Evolutionary conservation across 176 grass and related monocot species (phyloP).

Genomic region (Otatea glauca): DNA sequence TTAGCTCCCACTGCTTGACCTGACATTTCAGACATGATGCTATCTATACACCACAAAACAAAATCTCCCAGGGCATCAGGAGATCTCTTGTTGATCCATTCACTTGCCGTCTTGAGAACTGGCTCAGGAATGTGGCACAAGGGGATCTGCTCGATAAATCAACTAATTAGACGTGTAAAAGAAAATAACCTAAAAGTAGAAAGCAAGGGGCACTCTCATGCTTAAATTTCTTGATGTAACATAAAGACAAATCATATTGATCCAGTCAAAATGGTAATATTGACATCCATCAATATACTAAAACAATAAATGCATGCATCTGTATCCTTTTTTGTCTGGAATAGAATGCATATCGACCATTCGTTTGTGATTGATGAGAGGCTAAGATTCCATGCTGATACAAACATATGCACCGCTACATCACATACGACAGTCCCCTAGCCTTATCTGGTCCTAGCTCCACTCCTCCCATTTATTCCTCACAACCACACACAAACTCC

Average conservation of each 20-base stretch:
- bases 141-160: slow-evolving; percentile 62
- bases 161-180: slow-evolving; percentile 26
- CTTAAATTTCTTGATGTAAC: not conserved
- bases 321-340: not conserved
- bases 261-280: not conserved
- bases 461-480: slow-evolving; percentile 13
- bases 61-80: slow-evolving; percentile 77
- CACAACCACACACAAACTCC: not conserved
- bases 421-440: not conserved
- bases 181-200: not conserved
- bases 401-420: not conserved
- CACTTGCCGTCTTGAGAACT: slow-evolving; percentile 72
- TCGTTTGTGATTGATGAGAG: not conserved
- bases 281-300: not conserved
- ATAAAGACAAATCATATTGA: slow-evolving; percentile 18
- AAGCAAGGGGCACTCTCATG: not conserved
- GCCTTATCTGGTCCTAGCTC: not conserved
- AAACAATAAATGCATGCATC: slow-evolving; percentile 1
- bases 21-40: slow-evolving; percentile 79
- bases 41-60: slow-evolving; percentile 90
- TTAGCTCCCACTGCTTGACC: slow-evolving; percentile 63
- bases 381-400: not conserved
- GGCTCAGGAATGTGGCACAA: slow-evolving; percentile 77
- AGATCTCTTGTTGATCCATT: slow-evolving; percentile 83
- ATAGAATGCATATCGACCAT: not conserved